Percentiles rank a stretch among this genome's conserved stretches.
phyloP scores from a whole-genome alignment of 257 asterid genomes.

The Cynanchum wilfordii region DNA sequence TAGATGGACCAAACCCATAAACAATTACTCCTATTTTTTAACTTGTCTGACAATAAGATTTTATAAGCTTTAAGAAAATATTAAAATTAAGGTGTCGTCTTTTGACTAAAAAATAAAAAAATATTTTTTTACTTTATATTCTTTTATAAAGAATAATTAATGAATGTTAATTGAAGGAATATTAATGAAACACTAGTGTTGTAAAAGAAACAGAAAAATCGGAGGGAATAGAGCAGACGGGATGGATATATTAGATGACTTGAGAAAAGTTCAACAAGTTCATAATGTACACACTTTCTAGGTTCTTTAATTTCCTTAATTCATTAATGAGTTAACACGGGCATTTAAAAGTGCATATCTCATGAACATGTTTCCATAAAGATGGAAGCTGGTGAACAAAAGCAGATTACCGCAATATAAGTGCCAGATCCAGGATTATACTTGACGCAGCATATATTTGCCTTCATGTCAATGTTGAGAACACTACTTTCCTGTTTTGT shows the following conservation, averaged over 20 bases:
- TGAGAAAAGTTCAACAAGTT: too few relatives aligned
- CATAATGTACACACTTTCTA: too few relatives aligned
- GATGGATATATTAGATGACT: not conserved
- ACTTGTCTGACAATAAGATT: too few relatives aligned
- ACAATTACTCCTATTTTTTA: not conserved
- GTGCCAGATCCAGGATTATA: constrained; percentile 43
- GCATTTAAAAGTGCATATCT: not conserved
- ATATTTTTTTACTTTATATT: too few relatives aligned
- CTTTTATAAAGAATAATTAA: too few relatives aligned
- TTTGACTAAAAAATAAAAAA: too few relatives aligned
- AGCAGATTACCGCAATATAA: constrained; percentile 30
- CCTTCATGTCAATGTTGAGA: constrained; percentile 43
- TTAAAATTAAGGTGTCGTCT: too few relatives aligned
- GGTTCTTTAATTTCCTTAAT: not conserved
- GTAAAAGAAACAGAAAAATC: too few relatives aligned
- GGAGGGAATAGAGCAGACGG: not conserved
- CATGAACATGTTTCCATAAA: not conserved
- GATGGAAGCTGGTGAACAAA: not conserved
- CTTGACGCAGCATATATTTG: constrained; percentile 44
- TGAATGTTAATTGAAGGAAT: too few relatives aligned
- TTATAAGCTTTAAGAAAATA: too few relatives aligned
- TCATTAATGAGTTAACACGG: not conserved
- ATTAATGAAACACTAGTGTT: too few relatives aligned
- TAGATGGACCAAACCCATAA: not conserved
- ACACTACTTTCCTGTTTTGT: constrained; percentile 43